Evolutionary conservation across 2,329 filamentous ascomycete species (phyloP), one percentile per base, ranked within the genome.

Genomic region (Rugonectria rugulosa): DNA sequence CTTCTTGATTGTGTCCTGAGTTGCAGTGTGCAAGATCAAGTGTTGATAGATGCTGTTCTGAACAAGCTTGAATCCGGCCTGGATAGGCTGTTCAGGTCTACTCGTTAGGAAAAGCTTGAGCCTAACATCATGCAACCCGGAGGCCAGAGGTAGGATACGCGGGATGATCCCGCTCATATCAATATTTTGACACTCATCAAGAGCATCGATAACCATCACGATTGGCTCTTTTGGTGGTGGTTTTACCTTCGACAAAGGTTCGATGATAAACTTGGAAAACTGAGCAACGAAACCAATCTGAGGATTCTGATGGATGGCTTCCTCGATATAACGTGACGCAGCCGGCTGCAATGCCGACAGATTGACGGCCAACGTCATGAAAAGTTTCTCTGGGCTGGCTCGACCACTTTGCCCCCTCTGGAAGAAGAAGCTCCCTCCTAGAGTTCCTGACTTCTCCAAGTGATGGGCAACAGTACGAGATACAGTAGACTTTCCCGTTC

Each of bases 351-450:
- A n/a, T n/a, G n/a, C n/a, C n/a, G n/a, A n/a, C n/a, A n/a, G n/a
- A n/a, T n/a, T n/a, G n/a, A n/a, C n/a, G n/a, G n/a, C n/a, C n/a
- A n/a, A n/a, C n/a, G n/a, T n/a, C n/a, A n/a, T n/a, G n/a, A n/a
- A n/a, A n/a, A n/a, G n/a, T n/a, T n/a, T n/a, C n/a, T n/a, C n/a
- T n/a, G n/a, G n/a, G n/a, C n/a, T n/a, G n/a, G n/a, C n/a, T n/a
- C n/a, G n/a, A n/a, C n/a, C n/a, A n/a, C n/a, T n/a, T n/a, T n/a
- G 36, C 68, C 70, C 5, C 72, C 70, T 19, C 73, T 68, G 56
- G 78, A 81, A 81, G 65, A 79, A 79, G n/a, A 37, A 37, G 54
- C 70, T 76, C 3, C 71, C 72, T 17, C 66, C 70, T 36, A 76
- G 67, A 2, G 26, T 20, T 19, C 42, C 32, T 15, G n/a, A 9